Conservation (phyloP, 129 eudicot species). For the Deinandra increscens region DNA sequence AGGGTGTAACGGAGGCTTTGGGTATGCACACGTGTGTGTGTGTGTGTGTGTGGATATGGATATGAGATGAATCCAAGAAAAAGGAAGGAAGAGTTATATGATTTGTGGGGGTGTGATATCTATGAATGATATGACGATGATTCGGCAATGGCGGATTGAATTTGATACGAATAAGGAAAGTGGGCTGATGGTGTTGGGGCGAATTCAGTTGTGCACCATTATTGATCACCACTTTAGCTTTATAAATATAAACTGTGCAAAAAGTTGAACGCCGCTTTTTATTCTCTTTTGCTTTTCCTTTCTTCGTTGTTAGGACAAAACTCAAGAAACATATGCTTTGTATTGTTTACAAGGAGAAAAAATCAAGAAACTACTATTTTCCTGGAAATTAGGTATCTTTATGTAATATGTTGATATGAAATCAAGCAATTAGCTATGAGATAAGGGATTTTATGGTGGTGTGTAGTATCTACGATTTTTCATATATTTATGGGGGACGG, state of each 20-base stretch:
- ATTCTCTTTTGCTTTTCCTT: conserved; percentile 24
- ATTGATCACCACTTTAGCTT: conserved; percentile 34
- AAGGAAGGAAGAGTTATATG: neutral
- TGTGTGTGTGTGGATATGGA: neutral
- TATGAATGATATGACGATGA: too few species aligned
- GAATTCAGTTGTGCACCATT: conserved; percentile 35
- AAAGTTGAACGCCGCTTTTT: conserved; percentile 27
- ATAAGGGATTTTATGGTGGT: too few species aligned
- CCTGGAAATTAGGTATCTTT: too few species aligned
- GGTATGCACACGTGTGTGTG: neutral
- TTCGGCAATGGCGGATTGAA: conserved; percentile 5
- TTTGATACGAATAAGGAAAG: conserved; percentile 36
- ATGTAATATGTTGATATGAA: too few species aligned
- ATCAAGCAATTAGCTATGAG: too few species aligned
- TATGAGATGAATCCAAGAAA: neutral
- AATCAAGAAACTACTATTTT: too few species aligned
- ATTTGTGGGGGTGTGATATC: neutral
- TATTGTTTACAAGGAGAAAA: too few species aligned
- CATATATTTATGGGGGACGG: too few species aligned
- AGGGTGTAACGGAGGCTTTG: too few species aligned
- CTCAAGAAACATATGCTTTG: too few species aligned
- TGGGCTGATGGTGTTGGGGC: conserved; percentile 18
- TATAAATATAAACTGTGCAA: conserved; percentile 16
- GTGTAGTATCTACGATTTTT: too few species aligned
- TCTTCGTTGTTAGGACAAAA: neutral